Base-by-base conservation (phyloP, 1,284 basidiomycete species). In the Microbotryum silenes-acaulis region DNA sequence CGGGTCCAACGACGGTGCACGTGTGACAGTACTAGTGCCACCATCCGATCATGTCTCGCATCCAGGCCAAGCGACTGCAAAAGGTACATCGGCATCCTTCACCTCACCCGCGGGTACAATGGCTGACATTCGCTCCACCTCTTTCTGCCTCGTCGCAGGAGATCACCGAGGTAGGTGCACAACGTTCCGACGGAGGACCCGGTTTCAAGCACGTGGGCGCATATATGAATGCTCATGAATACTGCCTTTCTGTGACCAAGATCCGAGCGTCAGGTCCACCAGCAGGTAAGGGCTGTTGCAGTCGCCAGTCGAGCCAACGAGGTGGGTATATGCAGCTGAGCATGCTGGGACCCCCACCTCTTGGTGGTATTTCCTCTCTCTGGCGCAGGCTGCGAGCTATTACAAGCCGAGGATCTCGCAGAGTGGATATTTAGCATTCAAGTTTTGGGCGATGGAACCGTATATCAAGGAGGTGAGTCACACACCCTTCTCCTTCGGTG, bases 361-460 rank as follows among this genome's bases (percentile, higher is more conserved):
- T 31, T 2, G 51, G 1, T n/a, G 51, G 5, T 2, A 6, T n/a
- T 31, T 25, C 51, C 25, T 4, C n/a, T 33, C 10, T 52, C 23
- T 7, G 16, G 8, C 27, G 4, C 60, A 62, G 66, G 66, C 21
- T 65, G 64, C 33, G 25, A 59, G 14, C 33, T 68, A 47, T 45
- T 69, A 6, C 54, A 65, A 31, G 63, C 62, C 3, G 63, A 69
- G 9, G 61, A 68, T 47, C 48, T 68, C 6, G 61, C 63, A n/a
- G 48, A 52, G 20, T 68, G 67, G 67, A n/a, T 60, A 7, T 23
- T 68, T 25, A 58, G 51, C 1, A n/a, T 68, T 1, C 10, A 23
- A 16, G 59, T 66, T 1, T 33, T 68, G 16, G 67, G 64, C 3
- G 37, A 42, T 42, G 67, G 66, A 29, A 61, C 53, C 6, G 56